Evolutionary conservation across 768 basidiomycete genomes (phyloP).

Genomic region (Rhizopogon roseolus): DNA sequence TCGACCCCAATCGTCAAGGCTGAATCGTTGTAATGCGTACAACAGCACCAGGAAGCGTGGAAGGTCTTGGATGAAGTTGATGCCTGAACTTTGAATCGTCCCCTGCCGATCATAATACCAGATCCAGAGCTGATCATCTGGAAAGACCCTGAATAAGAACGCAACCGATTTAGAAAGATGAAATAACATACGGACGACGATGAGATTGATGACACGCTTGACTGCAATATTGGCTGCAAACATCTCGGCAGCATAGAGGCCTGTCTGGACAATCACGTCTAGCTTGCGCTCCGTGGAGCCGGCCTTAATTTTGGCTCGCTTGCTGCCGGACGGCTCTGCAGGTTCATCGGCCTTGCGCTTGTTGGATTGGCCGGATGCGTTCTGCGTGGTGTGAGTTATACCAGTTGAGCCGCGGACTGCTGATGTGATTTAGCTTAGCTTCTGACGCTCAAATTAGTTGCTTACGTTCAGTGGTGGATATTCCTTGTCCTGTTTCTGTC

Average conservation of each 20-base stretch:
- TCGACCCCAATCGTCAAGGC: not conserved
- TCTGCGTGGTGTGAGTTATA: no score
- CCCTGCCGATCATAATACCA: constrained; percentile 1
- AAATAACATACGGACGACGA: not conserved
- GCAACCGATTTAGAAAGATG: not conserved
- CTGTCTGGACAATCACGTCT: no score
- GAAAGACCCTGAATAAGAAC: not conserved
- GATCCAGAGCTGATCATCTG: not conserved
- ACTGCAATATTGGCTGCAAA: not conserved
- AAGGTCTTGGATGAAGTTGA: not conserved
- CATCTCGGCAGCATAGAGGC: not conserved
- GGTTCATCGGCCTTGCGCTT: no score
- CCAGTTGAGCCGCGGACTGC: no score
- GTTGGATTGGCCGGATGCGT: no score
- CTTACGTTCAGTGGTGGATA: no score
- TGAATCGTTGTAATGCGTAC: not conserved
- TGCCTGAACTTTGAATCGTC: not conserved
- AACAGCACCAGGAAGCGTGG: not conserved
- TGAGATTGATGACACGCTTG: not conserved
- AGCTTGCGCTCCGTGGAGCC: no score
- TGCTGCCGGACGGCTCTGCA: no score
- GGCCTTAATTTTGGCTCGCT: no score
- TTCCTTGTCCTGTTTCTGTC: no score
- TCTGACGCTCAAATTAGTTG: no score
- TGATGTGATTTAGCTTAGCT: no score